Conservation (phyloP, 306 rosid genomes). For the Vicia sativa region DNA sequence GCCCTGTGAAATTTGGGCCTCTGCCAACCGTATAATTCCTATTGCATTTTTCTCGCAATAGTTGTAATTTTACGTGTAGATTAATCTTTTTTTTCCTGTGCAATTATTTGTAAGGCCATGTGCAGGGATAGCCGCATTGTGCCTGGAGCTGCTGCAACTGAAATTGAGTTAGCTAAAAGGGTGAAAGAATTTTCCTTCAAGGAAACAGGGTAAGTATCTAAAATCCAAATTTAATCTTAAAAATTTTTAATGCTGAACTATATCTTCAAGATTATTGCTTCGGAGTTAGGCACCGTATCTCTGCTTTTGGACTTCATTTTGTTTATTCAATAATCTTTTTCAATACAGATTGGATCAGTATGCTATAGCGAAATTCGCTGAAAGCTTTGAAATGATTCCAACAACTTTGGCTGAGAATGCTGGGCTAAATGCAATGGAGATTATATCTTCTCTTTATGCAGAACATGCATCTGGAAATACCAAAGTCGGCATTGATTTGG, state of each 20-base stretch:
- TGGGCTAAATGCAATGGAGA: constrained; percentile 94
- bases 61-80: background rate
- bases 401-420: constrained; percentile 95
- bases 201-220: constrained; percentile 76
- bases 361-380: constrained; percentile 95
- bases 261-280: constrained; percentile 20
- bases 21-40: background rate
- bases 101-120: constrained; percentile 71
- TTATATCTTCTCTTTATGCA: constrained; percentile 90
- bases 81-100: background rate
- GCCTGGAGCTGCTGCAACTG: constrained; percentile 95
- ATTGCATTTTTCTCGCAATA: background rate
- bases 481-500: constrained; percentile 90
- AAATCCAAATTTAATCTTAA: background rate
- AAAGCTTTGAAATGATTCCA: constrained; percentile 93
- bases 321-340: constrained; percentile 6
- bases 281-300: background rate
- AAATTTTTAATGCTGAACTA: background rate
- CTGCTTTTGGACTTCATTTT: background rate
- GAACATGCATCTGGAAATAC: constrained; percentile 94
- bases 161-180: constrained; percentile 85
- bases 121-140: constrained; percentile 89
- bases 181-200: constrained; percentile 86
- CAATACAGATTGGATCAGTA: constrained; percentile 91
- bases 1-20: constrained; percentile 6